phyloP scores from a whole-genome alignment of 345 rosid genomes.

The Eucalyptus erythrocorys region DNA sequence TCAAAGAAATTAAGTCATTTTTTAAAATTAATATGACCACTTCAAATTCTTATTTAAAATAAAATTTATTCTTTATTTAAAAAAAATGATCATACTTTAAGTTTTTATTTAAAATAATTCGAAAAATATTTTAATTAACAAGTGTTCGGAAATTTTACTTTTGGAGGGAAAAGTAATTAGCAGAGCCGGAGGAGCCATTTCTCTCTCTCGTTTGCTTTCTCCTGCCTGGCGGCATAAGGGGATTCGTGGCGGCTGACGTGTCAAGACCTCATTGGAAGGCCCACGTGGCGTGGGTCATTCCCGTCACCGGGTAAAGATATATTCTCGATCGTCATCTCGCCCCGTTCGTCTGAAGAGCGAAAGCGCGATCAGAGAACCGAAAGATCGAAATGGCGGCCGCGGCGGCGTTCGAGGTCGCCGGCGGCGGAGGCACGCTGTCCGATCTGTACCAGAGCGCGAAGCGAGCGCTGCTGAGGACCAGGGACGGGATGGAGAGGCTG shows the following conservation, averaged over 20 bases:
- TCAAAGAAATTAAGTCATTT: rapidly evolving
- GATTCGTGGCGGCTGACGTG: not conserved
- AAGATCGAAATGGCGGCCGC: not conserved
- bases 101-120: no score
- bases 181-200: not conserved
- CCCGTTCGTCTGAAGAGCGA: not conserved
- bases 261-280: not conserved
- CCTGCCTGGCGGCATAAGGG: not conserved
- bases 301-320: not conserved
- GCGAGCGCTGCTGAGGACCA: conserved; percentile 46
- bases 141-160: not conserved
- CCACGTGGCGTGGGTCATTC: not conserved
- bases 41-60: no score
- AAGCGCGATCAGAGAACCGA: not conserved
- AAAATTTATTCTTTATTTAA: no score
- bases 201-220: not conserved
- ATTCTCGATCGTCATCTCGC: not conserved
- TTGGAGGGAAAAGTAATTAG: not conserved
- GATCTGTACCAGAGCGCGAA: conserved; percentile 54
- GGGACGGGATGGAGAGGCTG: conserved; percentile 73
- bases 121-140: not conserved
- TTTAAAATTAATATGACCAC: rapidly evolving
- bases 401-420: not conserved
- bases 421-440: conserved; percentile 62
- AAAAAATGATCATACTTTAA: no score